Evolutionary conservation across 2,329 filamentous ascomycete genomes (phyloP).

Genomic region (Colletotrichum ledebouriae): DNA sequence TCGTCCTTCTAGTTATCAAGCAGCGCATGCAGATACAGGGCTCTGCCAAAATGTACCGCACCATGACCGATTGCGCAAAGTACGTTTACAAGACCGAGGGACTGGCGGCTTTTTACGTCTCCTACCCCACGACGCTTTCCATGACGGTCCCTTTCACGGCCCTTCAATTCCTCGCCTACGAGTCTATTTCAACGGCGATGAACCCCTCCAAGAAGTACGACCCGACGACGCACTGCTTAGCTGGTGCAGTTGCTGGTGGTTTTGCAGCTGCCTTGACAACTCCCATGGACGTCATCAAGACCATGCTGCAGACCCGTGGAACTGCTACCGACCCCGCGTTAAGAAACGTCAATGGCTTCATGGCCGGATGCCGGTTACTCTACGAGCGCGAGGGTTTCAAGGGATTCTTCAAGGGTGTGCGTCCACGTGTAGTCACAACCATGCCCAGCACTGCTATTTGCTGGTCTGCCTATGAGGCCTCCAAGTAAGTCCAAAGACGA

Average conservation of each 20-base stretch:
- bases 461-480: slow-evolving; percentile 85
- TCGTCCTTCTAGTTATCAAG: slow-evolving; percentile 82
- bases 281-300: slow-evolving; percentile 98
- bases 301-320: slow-evolving; percentile 92
- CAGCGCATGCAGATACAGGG: slow-evolving; percentile 99
- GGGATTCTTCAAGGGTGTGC: slow-evolving; percentile 94
- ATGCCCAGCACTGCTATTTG: slow-evolving; percentile 99
- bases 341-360: slow-evolving; percentile 84
- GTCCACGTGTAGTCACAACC: slow-evolving; percentile 91
- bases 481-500: slow-evolving; percentile 66
- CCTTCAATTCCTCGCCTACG: slow-evolving; percentile 97
- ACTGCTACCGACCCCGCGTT: slow-evolving; percentile 85
- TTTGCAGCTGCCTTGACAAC: slow-evolving; percentile 95
- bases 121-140: slow-evolving; percentile 95
- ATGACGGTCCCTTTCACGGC: slow-evolving; percentile 99
- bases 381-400: slow-evolving; percentile 84
- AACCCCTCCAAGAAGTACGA: slow-evolving; percentile 90
- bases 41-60: slow-evolving; percentile 88
- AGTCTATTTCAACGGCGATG: slow-evolving; percentile 93
- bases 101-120: slow-evolving; percentile 94
- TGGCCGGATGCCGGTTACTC: slow-evolving; percentile 83
- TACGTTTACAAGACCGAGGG: slow-evolving; percentile 92
- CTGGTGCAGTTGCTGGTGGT: slow-evolving; percentile 92
- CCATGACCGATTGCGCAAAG: slow-evolving; percentile 86
- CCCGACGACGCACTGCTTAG: slow-evolving; percentile 91